Conservation (phyloP, 441 rosid species). For the Dalechampia spathulata region DNA sequence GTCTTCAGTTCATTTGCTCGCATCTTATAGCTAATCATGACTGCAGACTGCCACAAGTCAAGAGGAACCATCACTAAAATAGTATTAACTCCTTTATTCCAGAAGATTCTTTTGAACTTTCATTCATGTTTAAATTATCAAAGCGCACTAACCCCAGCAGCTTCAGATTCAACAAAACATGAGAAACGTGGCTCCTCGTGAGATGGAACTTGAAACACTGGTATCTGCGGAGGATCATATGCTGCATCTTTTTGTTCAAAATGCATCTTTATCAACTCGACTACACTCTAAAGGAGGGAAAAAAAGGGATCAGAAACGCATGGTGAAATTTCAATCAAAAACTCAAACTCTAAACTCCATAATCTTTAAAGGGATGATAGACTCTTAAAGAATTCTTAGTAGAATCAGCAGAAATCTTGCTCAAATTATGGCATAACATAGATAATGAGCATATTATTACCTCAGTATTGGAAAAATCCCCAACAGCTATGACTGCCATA, state of each 20-base stretch:
- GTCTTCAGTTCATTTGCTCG: constrained; percentile 68
- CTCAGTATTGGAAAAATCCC: constrained; percentile 85
- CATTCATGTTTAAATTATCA: constrained; percentile 5
- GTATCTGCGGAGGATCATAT: constrained; percentile 43
- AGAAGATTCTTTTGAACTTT: neutral
- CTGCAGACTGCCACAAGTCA: constrained; percentile 65
- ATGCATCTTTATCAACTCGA: constrained; percentile 76
- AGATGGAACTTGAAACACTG: constrained; percentile 64
- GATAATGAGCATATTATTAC: constrained; percentile 26
- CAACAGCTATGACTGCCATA: constrained; percentile 94
- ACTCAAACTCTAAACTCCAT: neutral
- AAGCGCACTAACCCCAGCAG: constrained; percentile 69
- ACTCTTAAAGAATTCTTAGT: constrained; percentile 17
- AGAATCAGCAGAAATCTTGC: constrained; percentile 1
- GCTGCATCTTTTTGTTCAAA: constrained; percentile 51
- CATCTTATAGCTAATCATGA: constrained; percentile 93
- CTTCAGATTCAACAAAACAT: constrained; percentile 85
- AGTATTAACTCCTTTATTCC: constrained; percentile 1
- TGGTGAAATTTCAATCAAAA: neutral
- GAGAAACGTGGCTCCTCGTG: constrained; percentile 76
- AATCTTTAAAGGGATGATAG: neutral
- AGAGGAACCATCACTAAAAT: constrained; percentile 14
- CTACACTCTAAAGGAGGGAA: constrained; percentile 47
- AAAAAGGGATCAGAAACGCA: neutral
- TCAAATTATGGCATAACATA: constrained; percentile 7